Percentiles rank a stretch among this genome's conserved stretches.
phyloP scores from a whole-genome alignment of 805 yeast genomes.

The Ogataea glucozyma region DNA sequence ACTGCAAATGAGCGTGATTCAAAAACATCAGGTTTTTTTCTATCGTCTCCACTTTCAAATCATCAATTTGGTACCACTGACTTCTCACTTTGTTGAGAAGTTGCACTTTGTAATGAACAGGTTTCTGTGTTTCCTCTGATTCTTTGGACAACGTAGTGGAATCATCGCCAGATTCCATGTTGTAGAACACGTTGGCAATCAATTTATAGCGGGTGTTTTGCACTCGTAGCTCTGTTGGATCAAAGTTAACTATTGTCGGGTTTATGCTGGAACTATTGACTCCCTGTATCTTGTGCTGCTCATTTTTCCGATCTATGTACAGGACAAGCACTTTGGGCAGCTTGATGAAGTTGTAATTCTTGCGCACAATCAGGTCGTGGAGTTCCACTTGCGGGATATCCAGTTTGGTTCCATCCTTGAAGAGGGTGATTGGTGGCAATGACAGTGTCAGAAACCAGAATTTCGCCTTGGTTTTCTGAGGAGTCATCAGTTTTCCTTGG shows the following conservation, averaged over 20 bases:
- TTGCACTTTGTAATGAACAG: conserved; percentile 50
- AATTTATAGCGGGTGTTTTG: conserved; percentile 41
- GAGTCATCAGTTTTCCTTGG: conserved; percentile 51
- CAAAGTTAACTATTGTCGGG: conserved; percentile 65
- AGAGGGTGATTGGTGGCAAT: conserved; percentile 58
- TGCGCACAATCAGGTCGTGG: conserved; percentile 43
- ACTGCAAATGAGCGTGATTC: conserved; percentile 62
- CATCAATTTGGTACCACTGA: conserved; percentile 62
- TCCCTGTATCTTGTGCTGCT: conserved; percentile 33
- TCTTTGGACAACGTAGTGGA: background rate
- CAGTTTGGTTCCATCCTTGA: conserved; percentile 46
- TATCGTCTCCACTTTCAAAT: conserved; percentile 46
- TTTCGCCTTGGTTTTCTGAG: conserved; percentile 30
- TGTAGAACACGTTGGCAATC: conserved; percentile 49
- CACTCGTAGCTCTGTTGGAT: conserved; percentile 37
- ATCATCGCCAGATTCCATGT: conserved; percentile 19
- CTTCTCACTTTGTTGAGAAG: conserved; percentile 40
- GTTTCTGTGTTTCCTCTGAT: background rate
- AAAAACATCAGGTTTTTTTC: conserved; percentile 63
- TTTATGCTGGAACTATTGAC: conserved; percentile 45
- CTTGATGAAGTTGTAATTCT: conserved; percentile 39
- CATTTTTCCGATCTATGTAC: conserved; percentile 55
- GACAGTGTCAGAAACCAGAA: conserved; percentile 61
- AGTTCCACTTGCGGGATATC: conserved; percentile 56
- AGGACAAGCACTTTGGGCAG: conserved; percentile 58